These are phyloP conservation scores for Crithidia sp. DNA, from an alignment of 208 protist genomes.

Conservation along the genomic window DNA sequence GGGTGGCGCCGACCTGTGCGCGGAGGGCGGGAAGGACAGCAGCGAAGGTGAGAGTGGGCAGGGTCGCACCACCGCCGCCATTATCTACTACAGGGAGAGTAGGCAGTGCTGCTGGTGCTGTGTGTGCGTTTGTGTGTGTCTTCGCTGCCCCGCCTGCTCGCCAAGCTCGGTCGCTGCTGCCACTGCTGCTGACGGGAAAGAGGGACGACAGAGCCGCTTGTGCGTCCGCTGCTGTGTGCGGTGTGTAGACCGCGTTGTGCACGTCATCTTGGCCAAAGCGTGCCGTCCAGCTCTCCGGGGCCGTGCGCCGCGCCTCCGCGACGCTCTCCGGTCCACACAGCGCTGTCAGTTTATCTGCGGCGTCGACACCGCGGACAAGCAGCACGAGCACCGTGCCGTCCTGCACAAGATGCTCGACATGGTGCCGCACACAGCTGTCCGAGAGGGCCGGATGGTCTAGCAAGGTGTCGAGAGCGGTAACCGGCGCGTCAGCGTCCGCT, in stretches of 20 bases:
- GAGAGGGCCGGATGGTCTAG: constrained; percentile 4
- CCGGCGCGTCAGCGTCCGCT: not conserved
- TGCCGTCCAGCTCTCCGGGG: constrained; percentile 60
- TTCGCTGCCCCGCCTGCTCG: too few relatives aligned
- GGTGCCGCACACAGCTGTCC: constrained; percentile 18
- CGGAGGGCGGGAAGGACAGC: constrained; percentile 20
- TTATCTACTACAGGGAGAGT: not conserved
- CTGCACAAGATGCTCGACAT: constrained; percentile 54
- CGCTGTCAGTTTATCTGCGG: constrained; percentile 59
- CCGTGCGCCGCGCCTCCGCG: constrained; percentile 45
- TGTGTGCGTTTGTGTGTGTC: too few relatives aligned
- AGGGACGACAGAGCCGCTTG: constrained; percentile 43
- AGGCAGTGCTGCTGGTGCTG: constrained; percentile 10
- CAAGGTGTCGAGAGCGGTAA: constrained; percentile 3
- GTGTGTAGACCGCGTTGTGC: constrained; percentile 72
- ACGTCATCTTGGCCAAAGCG: constrained; percentile 58
- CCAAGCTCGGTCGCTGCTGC: not conserved
- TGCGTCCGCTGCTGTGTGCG: constrained; percentile 56
- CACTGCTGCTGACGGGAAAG: constrained; percentile 24
- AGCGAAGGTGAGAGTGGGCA: constrained; percentile 14
- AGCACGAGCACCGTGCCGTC: constrained; percentile 70
- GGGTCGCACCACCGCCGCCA: not conserved
- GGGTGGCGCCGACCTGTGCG: not conserved
- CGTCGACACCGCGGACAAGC: constrained; percentile 57
- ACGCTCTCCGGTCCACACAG: constrained; percentile 78